Evolutionary conservation across 345 rosid genomes (phyloP).

Genomic region (Brassica carinata): DNA sequence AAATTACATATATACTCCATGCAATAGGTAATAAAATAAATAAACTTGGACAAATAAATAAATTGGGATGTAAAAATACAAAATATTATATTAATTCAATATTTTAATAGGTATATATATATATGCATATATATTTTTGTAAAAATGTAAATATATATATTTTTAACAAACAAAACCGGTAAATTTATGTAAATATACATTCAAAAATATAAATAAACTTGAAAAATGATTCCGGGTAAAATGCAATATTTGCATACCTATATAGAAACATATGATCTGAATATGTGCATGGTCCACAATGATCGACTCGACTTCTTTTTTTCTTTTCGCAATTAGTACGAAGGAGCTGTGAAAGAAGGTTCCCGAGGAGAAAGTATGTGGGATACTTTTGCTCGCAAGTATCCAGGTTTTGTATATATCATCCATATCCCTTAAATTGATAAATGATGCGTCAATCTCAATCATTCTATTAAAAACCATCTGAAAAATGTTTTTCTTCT

Average conservation of each 20-base stretch:
- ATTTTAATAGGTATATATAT: background rate
- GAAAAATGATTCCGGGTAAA: background rate
- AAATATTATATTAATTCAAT: background rate
- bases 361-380: slow-evolving; percentile 37
- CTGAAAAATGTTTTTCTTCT: background rate
- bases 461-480: background rate
- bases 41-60: background rate
- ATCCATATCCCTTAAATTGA: background rate
- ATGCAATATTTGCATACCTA: background rate
- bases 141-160: background rate
- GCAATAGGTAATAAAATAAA: background rate
- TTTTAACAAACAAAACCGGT: background rate
- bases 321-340: slow-evolving; percentile 15
- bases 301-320: background rate
- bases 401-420: slow-evolving; percentile 31
- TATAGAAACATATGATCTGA: background rate
- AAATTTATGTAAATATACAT: too few relatives aligned
- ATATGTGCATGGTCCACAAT: background rate
- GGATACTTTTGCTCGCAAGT: slow-evolving; percentile 38
- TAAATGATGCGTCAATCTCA: background rate
- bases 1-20: background rate
- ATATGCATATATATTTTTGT: background rate
- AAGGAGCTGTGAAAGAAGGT: slow-evolving; percentile 32
- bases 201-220: too few relatives aligned
- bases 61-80: background rate